phyloP scores from a whole-genome alignment of 768 basidiomycete genomes.

The Mycena albidolilacea region DNA sequence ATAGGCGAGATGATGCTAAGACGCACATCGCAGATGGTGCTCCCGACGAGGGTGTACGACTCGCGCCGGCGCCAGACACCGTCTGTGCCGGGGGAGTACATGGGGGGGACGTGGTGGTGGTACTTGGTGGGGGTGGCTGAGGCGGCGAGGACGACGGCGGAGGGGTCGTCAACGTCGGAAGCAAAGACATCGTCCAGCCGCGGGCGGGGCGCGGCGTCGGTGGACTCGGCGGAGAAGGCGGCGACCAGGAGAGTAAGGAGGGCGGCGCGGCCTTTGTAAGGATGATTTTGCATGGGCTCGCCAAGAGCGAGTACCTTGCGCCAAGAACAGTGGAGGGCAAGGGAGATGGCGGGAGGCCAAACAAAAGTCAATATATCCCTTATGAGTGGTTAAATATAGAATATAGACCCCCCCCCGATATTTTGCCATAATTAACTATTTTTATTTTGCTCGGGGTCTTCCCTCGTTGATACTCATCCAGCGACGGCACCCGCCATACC shows the following conservation, averaged over 20 bases:
- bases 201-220: background rate
- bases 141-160: background rate
- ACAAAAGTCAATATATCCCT: too few relatives aligned
- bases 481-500: too few relatives aligned
- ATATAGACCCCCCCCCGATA: too few relatives aligned
- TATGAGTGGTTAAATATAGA: too few relatives aligned
- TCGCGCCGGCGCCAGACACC: slow-evolving; percentile 71
- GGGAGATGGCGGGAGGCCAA: too few relatives aligned
- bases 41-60: slow-evolving; percentile 78
- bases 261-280: background rate
- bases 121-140: slow-evolving; percentile 14
- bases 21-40: slow-evolving; percentile 73
- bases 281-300: too few relatives aligned
- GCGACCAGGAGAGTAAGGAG: slow-evolving; percentile 1
- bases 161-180: background rate
- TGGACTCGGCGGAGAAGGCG: background rate
- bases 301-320: too few relatives aligned
- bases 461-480: too few relatives aligned
- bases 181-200: background rate
- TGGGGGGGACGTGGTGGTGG: slow-evolving; percentile 63
- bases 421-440: too few relatives aligned
- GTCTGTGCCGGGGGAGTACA: slow-evolving; percentile 66
- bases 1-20: slow-evolving; percentile 45
- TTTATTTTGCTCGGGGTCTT: too few relatives aligned
- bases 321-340: too few relatives aligned